These are phyloP conservation scores for Scutellaria barbata DNA, from an alignment of 257 asterid genomes.

Conservation along the genomic window DNA sequence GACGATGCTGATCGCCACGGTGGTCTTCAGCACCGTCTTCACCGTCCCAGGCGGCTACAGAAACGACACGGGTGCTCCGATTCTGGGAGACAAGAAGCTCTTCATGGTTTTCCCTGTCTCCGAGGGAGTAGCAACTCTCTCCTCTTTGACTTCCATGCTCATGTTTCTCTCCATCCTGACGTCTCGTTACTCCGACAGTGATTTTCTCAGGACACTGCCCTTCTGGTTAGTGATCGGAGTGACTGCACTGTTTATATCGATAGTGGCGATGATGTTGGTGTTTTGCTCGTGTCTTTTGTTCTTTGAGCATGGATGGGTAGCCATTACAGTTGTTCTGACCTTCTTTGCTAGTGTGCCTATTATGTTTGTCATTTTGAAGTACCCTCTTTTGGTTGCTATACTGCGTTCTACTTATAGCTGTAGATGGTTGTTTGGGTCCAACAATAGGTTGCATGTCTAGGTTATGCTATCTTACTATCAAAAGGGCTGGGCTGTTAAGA, in stretches of 20 bases:
- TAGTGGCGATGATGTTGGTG: conserved; percentile 45
- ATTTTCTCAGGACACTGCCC: conserved; percentile 42
- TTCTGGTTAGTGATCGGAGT: conserved; percentile 42
- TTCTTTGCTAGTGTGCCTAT: conserved; percentile 34
- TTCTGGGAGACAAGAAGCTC: conserved; percentile 1
- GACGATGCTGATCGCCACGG: conserved; percentile 43
- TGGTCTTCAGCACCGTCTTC: conserved; percentile 47
- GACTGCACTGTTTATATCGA: conserved; percentile 40
- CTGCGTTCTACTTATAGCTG: conserved; percentile 36
- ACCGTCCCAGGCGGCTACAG: conserved; percentile 50
- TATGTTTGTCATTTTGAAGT: conserved; percentile 35
- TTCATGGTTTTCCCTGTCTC: conserved; percentile 41
- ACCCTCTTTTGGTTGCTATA: conserved; percentile 31
- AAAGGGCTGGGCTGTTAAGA: no score
- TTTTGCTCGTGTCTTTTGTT: conserved; percentile 34
- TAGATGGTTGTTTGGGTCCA: conserved; percentile 31
- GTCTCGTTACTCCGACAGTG: conserved; percentile 40
- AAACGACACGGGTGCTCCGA: conserved; percentile 34
- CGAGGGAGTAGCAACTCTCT: conserved; percentile 41
- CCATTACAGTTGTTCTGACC: not conserved
- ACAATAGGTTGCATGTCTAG: conserved; percentile 26
- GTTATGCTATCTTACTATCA: no score
- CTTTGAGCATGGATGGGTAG: conserved; percentile 34
- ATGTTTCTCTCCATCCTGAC: conserved; percentile 49
- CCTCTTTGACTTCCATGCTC: conserved; percentile 40